Conservation (phyloP, 2,329 filamentous ascomycete genomes). For the Aspergillus arachidicola region DNA sequence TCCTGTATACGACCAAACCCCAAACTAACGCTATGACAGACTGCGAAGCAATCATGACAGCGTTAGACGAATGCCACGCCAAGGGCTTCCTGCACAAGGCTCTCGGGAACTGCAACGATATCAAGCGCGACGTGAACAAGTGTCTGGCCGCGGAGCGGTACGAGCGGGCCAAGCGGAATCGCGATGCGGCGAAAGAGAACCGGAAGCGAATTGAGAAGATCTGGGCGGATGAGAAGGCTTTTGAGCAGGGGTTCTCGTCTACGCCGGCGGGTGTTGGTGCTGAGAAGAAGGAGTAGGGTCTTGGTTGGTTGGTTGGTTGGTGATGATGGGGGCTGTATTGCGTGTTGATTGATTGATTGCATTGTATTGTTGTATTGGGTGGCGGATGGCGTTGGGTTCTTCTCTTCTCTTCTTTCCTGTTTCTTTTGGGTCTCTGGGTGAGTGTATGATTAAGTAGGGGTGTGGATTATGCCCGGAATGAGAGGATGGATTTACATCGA, state of each 20-base stretch:
- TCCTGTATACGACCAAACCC: neutral
- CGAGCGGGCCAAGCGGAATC: conserved; percentile 76
- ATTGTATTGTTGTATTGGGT: neutral
- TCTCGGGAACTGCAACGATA: conserved; percentile 83
- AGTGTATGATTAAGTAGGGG: neutral
- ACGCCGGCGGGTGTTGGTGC: neutral
- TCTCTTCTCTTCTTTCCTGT: neutral
- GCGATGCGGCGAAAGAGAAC: conserved; percentile 69
- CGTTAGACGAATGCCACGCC: conserved; percentile 93
- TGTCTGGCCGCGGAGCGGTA: conserved; percentile 81
- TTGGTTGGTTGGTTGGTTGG: neutral
- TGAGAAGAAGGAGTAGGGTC: conserved; percentile 5
- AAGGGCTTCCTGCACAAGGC: conserved; percentile 91
- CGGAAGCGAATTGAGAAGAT: conserved; percentile 72
- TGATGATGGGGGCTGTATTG: conserved; percentile 6
- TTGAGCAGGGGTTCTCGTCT: conserved; percentile 19
- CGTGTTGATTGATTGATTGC: neutral
- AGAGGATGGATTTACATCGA: conserved; percentile 1
- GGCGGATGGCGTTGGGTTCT: neutral
- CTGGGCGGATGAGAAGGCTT: conserved; percentile 65
- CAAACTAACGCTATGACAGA: conserved; percentile 54
- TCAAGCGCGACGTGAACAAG: conserved; percentile 80
- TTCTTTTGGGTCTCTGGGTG: neutral
- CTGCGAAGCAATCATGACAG: conserved; percentile 91
- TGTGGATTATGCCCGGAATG: neutral